Evolutionary conservation across 345 rosid species (phyloP), one percentile per base, ranked within the genome.

Genomic region (Erodium maritimum): DNA sequence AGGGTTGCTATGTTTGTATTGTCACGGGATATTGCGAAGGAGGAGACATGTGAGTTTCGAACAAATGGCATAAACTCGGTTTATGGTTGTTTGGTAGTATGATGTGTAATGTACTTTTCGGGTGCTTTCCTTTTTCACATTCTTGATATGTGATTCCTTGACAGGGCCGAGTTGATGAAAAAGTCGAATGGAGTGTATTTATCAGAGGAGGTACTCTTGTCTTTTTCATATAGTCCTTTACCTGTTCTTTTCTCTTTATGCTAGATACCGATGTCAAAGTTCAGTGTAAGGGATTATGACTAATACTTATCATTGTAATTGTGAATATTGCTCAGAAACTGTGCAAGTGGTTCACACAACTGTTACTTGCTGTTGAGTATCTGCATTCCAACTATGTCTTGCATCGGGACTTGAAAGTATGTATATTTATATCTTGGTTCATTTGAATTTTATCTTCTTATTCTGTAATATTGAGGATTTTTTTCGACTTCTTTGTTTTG

Each of bases 1-100:
- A 93, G 96, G 99, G 99, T 54, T 89, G 96, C 80, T 93, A 83
- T 73, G 96, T 93, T 67, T 93, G 99, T 75, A 93, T 93, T 71
- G 96, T 89, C 65, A 89, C 96, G 6, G 96, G 99, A 73, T 93
- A 93, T 69, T 93, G 99, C 67, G 99, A 93, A 82, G 99, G 99
- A 50, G 99, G 99, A 75, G 96, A 93, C 76, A 93, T 93, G 99
- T 93, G 84, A 82, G 95, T 83, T 67, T 61, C 46, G 42, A 42
- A 42, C 52, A 51, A 23, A 23, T 56, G 10, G 23, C 17, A 2
- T 53, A 45, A 42, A 52, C 25, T 63, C 57, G 42, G 6, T 9
- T 59, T 54, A 5, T 29, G 17, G 67, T 63, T 3, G 23, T 56
- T 50, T 42, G 14, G 14, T 42, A 10, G 48, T 42, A 42, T 10